phyloP scores from a whole-genome alignment of 2,329 filamentous ascomycete species.

The Trichoderma endophyticum region DNA sequence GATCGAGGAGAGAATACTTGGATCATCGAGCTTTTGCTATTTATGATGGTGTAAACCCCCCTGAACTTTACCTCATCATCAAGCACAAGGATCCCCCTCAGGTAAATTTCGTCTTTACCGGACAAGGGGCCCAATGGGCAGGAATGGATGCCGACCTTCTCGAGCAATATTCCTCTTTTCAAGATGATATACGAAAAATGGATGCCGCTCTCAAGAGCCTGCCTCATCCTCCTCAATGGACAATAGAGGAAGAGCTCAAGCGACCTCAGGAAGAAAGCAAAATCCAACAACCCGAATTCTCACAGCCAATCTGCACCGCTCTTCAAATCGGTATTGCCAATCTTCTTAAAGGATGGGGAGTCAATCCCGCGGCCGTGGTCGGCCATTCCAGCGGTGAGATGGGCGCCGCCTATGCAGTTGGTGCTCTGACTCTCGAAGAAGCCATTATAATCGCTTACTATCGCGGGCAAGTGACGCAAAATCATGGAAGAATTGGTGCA shows the following conservation, averaged over 20 bases:
- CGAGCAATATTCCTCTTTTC: not conserved
- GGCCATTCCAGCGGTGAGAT: conserved; percentile 17
- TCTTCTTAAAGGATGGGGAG: not conserved
- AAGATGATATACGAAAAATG: not conserved
- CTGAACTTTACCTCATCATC: conserved; percentile 32
- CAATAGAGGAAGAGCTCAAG: conserved; percentile 4
- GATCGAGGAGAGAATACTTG: not conserved
- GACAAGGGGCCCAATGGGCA: conserved; percentile 35
- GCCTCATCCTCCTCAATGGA: not conserved
- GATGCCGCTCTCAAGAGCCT: not conserved
- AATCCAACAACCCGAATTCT: not conserved
- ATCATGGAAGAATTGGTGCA: not conserved
- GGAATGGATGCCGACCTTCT: conserved; percentile 29
- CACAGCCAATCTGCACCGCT: conserved; percentile 8
- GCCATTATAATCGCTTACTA: conserved; percentile 11
- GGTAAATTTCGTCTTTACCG: conserved; percentile 31
- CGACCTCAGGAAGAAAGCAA: not conserved
- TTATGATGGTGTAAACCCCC: conserved; percentile 30
- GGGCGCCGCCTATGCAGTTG: conserved; percentile 27
- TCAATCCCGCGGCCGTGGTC: not conserved
- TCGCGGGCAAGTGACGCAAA: not conserved
- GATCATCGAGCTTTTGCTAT: conserved; percentile 31
- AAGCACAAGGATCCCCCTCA: conserved; percentile 21
- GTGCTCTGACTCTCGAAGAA: not conserved
- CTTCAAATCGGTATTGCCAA: conserved; percentile 2